Base-by-base conservation (phyloP, 1,284 basidiomycete genomes). In the Polyporus tsugae region DNA sequence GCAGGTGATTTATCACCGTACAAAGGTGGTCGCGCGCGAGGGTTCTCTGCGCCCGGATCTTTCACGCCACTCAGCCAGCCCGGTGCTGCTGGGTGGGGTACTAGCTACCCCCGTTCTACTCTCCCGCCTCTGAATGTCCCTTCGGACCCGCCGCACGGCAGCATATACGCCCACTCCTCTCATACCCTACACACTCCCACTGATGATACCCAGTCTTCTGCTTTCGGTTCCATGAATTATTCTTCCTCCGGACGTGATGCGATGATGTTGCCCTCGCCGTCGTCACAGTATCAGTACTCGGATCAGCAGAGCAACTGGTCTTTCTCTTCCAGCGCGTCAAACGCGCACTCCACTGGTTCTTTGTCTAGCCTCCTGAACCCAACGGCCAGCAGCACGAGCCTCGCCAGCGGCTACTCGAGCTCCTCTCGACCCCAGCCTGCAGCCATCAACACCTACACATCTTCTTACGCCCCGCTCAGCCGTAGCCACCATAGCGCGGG, bases 71-170 rank as follows among this genome's bases (percentile, higher is more conserved):
- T 91, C 68, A 85, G 81, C 75, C 89, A 90, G 73, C 82, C 84
- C 62, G 82, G 81, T 65, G 80, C 85, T 55, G 75, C 85, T 55
- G 84, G 85, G 68, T 92, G 90, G 90, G 83, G 82, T 65, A 82
- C 83, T 61, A 84, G 74, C 66, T 92, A 92, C 80, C 81, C 87
- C 60, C 88, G 92, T 35, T 83, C 87, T 61, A 87, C 90, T 52
- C 83, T 95, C 60, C 93, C 93, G 33, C 93, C 93, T n/a, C 85
- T 95, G 65, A 93, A 89, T 61, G 91, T 94, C 52, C 93, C 93
- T 53, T 89, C 90, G 36, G 91, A 92, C 65, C 84, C 90, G 25
- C 84, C 89, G 75, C 84, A 84, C 74, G 82, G 79, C 66, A 74
- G 75, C 76, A 82, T 91, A 71, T 91, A 91, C 74, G 73, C 76